Base-by-base conservation (phyloP, 2,329 filamentous ascomycete species). In the Phyllosticta capitalensis region DNA sequence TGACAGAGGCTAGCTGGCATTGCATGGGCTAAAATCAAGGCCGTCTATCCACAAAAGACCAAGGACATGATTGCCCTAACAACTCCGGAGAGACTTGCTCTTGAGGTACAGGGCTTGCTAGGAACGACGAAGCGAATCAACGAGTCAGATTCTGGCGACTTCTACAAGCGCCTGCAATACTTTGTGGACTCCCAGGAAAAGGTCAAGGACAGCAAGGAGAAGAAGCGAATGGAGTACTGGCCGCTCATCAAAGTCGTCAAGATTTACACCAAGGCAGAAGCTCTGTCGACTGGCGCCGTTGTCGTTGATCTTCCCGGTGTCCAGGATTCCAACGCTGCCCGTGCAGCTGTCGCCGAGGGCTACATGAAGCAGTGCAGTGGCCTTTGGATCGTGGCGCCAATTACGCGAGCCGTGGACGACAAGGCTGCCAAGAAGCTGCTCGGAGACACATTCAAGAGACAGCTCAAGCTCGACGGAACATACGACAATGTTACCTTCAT, bases 321-420 rank as follows among this genome's bases (percentile, higher is more conserved):
- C 0, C 78, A 82, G 14, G 83, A 86, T 64, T 78, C 78, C 0
- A 86, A 86, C 65, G 77, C 80, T 3, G 83, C 83, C 38, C 76
- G 83, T 55, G 77, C 79, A 48, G 78, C 81, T 1, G 78, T 86
- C 22, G 82, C 83, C 1, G 75, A 78, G 51, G 74, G 75, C 0
- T 87, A 87, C 63, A 79, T 85, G 70, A 81, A 85, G 65, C 75
- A 81, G 62, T 86, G 83, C 63, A 80, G 79, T 1, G 77, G 79
- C 2, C 67, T 86, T 0, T 86, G 81, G 81, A 81, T 86, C 55
- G 79, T 85, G n/a, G 81, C 83, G 1, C 81, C 82, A 0, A 86
- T 87, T 60, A 81, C 75, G 45, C 73, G 83, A 12, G 81, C 81
- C 1, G 81, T 86, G 1, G 80, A 85, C 62, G 80, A 84, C 63